Evolutionary conservation across 169 alveolate genomes (phyloP), one percentile per base, ranked within the genome.

Genomic region (Hepatocystis sp.): DNA sequence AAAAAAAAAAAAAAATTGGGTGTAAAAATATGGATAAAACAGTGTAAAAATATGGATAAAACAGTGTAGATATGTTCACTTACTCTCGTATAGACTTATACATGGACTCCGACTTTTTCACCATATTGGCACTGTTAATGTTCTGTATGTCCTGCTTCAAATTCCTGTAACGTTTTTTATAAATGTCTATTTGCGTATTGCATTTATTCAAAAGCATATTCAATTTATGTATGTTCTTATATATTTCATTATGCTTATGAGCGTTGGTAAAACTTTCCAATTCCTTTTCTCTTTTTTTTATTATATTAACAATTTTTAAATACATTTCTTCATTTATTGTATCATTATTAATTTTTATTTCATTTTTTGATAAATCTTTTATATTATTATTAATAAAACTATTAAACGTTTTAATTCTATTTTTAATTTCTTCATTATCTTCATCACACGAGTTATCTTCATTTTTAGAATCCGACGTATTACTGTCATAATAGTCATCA

Each of bases 31-130:
- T 8, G 23, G 17, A 8, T 13, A 47, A 13, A 1, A 7, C 17
- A 5, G 8, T 13, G 17, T n/a, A 46, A 11, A 13, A 8, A n/a
- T 2, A 44, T 8, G 4, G n/a, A 44, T 5, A 4, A n/a, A 5
- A 44, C 4, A 44, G n/a, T 44, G 8, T 5, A 15, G 0, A 30
- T 34, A 17, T 4, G 51, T 44, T 5, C 13, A 55, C 71, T 39
- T 71, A 71, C 86, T 71, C 86, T 36, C 86, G 30, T 11, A 71
- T 71, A 44, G 71, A 36, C 40, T 71, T 71, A 64, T 71, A 71
- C 10, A 71, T 56, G 19, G 53, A 1, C 71, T 71, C 86, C 4
- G 86, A 71, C 27, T 71, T 71, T 30, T 71, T 71, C 19, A 56
- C 47, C 86, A 71, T 71, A 2, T 49, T 13, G 21, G 2, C 17